Evolutionary conservation across 2,329 filamentous ascomycete species (phyloP).

Genomic region (Trichoderma endophyticum): DNA sequence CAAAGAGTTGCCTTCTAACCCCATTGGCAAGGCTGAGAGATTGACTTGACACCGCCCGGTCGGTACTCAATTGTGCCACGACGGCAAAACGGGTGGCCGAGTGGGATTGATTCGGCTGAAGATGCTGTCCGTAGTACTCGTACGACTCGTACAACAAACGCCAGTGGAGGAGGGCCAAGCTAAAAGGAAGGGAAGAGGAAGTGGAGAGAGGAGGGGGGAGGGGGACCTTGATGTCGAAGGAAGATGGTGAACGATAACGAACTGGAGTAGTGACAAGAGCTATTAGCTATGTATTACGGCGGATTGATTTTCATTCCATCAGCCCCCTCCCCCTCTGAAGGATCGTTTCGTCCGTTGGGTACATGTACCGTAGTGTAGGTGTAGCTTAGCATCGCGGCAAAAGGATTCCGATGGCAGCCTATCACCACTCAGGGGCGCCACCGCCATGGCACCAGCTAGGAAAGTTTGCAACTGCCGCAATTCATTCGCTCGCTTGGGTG

Average conservation of each 20-base stretch:
- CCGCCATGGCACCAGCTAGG: not conserved
- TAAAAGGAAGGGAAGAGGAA: not conserved
- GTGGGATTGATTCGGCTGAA: not conserved
- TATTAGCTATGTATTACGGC: too few relatives aligned
- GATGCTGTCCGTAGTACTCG: not conserved
- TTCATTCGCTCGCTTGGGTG: not conserved
- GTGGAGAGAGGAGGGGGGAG: not conserved
- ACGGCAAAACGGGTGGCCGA: not conserved
- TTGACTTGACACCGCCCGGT: not conserved
- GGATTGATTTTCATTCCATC: not conserved
- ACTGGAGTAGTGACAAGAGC: too few relatives aligned
- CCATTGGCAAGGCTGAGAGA: not conserved
- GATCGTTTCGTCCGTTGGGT: not conserved
- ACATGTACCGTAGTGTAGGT: too few relatives aligned
- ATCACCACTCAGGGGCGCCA: not conserved
- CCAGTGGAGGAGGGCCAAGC: not conserved
- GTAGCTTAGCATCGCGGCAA: not conserved
- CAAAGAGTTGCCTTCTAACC: not conserved
- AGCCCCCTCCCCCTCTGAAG: not conserved
- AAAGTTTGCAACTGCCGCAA: not conserved
- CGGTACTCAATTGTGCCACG: not conserved
- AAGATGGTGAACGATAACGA: not conserved
- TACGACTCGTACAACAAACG: not conserved
- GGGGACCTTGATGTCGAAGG: not conserved
- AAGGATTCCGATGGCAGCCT: slow-evolving; percentile 8